Base-by-base conservation (phyloP, 2,329 filamentous ascomycete species). In the Penicillium sclerotigenum region DNA sequence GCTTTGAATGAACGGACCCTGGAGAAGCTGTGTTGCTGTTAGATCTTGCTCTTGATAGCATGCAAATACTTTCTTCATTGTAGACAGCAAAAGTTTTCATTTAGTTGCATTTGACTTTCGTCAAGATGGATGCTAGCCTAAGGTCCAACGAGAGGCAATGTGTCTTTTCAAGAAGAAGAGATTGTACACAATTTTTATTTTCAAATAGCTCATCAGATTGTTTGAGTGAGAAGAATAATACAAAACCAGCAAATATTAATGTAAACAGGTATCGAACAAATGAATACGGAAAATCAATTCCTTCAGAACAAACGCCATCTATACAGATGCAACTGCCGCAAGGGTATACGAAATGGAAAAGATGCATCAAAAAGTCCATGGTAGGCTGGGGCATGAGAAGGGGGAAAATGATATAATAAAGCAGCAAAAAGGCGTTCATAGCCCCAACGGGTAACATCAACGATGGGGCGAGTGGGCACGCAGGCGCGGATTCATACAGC, bases 241-340 rank as follows among this genome's bases (percentile, higher is more conserved):
- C 37, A 43, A 26, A 43, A 9, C 45, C 26, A 43, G 41, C 38
- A 47, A 45, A 13, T 46, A 52, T 56, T 42, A 28, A 58, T 54
- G 26, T 20, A 37, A 48, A 53, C 20, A 47, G 5, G 43, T 52
- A 63, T 54, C 40, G 20, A 33, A 62, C 53, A 62, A 54, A 62
- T 41, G 52, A 58, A 57, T 47, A 59, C 22, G 37, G 47, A 31
- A 31, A 47, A 56, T 54, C 37, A 26, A 64, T 62, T 61, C 52
- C 52, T 45, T 51, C 54, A 57, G 29, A 47, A 59, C 34, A 65
- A 70, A 71, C 67, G 68, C 68, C 68, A 66, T 67, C 65, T 68
- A 67, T 68, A 70, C 59, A 66, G 47, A 65, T 65, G 61, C 66
- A 68, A 65, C 59, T 59, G 47, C 64, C 54, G 50, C 59, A 66